Evolutionary conservation across 495 filamentous ascomycete genomes (phyloP).

Genomic region (Friedmanniomyces endolithicus): DNA sequence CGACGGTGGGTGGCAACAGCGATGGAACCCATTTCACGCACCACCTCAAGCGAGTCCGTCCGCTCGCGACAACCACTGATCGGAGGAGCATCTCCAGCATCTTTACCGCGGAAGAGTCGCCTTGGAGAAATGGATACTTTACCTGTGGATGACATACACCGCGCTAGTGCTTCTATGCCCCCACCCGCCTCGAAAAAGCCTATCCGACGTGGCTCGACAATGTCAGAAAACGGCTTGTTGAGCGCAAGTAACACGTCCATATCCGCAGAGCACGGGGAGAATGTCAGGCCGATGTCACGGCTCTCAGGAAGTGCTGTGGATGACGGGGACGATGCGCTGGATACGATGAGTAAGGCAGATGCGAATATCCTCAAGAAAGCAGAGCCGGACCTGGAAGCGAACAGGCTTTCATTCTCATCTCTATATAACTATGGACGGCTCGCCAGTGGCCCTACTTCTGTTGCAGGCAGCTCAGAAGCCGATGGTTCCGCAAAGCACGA

Average conservation of each 20-base stretch:
- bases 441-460: conserved; percentile 33
- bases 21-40: conserved; percentile 29
- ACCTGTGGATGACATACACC: conserved; percentile 38
- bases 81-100: conserved; percentile 20
- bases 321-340: neutral
- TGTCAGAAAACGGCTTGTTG: neutral
- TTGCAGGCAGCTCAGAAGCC: conserved; percentile 28
- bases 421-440: conserved; percentile 36
- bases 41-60: conserved; percentile 26
- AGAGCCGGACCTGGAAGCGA: conserved; percentile 35
- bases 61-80: conserved; percentile 16
- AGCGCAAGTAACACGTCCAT: neutral
- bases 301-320: neutral
- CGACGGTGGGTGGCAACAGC: neutral
- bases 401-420: conserved; percentile 54
- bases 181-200: conserved; percentile 32
- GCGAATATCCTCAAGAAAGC: neutral
- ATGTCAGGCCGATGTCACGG: neutral
- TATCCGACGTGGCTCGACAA: neutral
- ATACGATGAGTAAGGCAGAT: neutral
- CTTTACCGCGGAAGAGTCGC: conserved; percentile 39
- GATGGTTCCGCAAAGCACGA: conserved; percentile 18
- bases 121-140: conserved; percentile 41
- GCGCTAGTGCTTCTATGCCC: conserved; percentile 50
- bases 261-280: neutral